Evolutionary conservation across 768 basidiomycete species (phyloP).

Genomic region (Boletus vinaceobasis): DNA sequence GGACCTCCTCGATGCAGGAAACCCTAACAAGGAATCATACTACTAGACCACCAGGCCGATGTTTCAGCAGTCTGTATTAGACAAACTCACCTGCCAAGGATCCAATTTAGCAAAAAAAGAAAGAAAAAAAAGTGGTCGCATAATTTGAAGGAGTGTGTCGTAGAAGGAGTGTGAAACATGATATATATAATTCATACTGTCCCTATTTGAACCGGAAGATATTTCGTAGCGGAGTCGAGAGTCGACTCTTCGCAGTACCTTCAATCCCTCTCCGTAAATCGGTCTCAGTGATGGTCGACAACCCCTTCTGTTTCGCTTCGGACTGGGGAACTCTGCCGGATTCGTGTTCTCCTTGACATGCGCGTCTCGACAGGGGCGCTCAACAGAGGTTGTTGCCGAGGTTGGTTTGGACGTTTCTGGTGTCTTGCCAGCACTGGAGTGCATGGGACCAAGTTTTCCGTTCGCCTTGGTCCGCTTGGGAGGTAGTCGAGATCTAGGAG

Average conservation of each 20-base stretch:
- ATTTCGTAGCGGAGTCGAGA: conserved; percentile 29
- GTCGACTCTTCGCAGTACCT: conserved; percentile 23
- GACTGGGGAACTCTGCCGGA: neutral
- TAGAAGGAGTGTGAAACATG: conserved; percentile 9
- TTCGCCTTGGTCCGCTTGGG: conserved; percentile 12
- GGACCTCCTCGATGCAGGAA: conserved; percentile 49
- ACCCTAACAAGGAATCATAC: conserved; percentile 66
- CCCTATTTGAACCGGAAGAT: conserved; percentile 31
- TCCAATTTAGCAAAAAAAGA: neutral
- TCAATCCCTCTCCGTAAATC: conserved; percentile 26
- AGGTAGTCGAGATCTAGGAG: conserved; percentile 11
- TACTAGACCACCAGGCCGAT: conserved; percentile 59
- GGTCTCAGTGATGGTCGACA: conserved; percentile 5
- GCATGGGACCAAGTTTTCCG: conserved; percentile 3
- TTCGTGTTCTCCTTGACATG: conserved; percentile 16
- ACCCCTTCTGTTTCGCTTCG: conserved; percentile 16
- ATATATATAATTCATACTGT: neutral
- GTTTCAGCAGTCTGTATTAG: rapidly evolving
- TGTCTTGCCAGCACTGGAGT: neutral
- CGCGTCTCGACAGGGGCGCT: conserved; percentile 15
- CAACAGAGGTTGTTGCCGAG: conserved; percentile 1
- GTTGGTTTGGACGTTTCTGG: conserved; percentile 5
- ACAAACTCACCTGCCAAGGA: neutral
- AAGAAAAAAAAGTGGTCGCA: neutral
- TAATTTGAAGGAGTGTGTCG: conserved; percentile 8